A percentile compares a stretch with the other conserved stretches of the same genome.
Conservation (phyloP, 805 yeast species). For the Kluyveromyces nonfermentans region DNA sequence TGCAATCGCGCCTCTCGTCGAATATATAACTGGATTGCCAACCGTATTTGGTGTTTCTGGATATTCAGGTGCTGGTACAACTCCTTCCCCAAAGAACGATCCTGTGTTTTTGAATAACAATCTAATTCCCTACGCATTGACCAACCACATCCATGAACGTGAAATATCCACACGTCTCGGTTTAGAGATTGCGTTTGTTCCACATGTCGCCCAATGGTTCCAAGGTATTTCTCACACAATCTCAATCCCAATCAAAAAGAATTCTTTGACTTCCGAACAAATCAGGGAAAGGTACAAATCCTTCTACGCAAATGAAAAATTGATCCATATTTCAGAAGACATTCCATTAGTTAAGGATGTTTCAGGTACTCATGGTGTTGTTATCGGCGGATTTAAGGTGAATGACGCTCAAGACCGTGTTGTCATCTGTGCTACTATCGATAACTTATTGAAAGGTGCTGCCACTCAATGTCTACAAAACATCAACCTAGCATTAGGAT, state of each 20-base stretch:
- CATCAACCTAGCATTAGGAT: constrained; percentile 81
- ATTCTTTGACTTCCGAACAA: constrained; percentile 66
- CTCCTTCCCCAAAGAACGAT: constrained; percentile 95
- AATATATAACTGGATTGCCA: constrained; percentile 63
- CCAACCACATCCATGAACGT: constrained; percentile 94
- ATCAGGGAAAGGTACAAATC: constrained; percentile 71
- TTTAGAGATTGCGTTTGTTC: constrained; percentile 74
- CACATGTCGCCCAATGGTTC: constrained; percentile 99
- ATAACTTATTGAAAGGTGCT: constrained; percentile 94
- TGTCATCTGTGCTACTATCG: constrained; percentile 91
- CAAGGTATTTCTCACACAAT: constrained; percentile 95
- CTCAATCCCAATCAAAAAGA: constrained; percentile 71
- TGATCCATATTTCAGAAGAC: constrained; percentile 80
- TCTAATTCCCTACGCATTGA: constrained; percentile 87
- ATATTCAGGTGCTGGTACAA: constrained; percentile 98
- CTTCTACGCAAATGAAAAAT: constrained; percentile 76
- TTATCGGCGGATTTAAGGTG: constrained; percentile 92
- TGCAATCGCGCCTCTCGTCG: constrained; percentile 79
- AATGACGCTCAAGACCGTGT: constrained; percentile 82
- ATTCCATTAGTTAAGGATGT: constrained; percentile 89
- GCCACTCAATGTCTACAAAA: constrained; percentile 97
- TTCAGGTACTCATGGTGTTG: constrained; percentile 89
- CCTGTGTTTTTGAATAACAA: constrained; percentile 64
- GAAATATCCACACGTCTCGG: constrained; percentile 83
- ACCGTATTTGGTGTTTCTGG: constrained; percentile 93